Percentiles rank a stretch among this genome's conserved stretches.
Conservation (phyloP, 176 grass and related monocot genomes). For the Avena sativa region DNA sequence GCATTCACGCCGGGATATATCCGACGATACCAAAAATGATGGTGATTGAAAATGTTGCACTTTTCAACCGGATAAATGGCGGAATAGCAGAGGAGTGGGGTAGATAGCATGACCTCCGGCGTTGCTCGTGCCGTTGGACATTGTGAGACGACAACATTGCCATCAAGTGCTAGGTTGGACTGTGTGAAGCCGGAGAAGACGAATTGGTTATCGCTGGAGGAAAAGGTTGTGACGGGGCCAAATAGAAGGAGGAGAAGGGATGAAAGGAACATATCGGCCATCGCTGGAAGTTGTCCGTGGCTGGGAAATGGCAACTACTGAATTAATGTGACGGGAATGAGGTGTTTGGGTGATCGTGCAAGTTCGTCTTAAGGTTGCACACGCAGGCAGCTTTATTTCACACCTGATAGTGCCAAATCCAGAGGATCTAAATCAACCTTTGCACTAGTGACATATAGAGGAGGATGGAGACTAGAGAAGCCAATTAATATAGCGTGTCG, state of each 20-base stretch:
- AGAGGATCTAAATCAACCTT: too few species aligned
- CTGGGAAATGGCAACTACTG: background rate
- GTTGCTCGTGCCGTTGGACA: constrained; percentile 21
- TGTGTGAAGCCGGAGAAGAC: constrained; percentile 45
- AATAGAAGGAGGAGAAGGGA: background rate
- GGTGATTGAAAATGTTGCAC: constrained; percentile 39
- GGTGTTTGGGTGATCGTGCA: too few species aligned
- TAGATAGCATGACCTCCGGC: constrained; percentile 34
- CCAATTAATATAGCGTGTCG: too few species aligned
- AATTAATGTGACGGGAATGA: background rate
- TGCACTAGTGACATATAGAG: too few species aligned
- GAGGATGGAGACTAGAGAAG: too few species aligned
- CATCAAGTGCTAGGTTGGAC: constrained; percentile 37
- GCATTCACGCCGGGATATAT: constrained; percentile 7
- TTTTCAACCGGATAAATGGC: background rate
- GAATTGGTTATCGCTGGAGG: constrained; percentile 20
- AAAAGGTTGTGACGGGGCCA: background rate
- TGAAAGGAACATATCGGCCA: background rate
- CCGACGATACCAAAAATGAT: constrained; percentile 8
- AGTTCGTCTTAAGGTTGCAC: too few species aligned
- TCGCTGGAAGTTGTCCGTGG: background rate
- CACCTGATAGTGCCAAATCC: too few species aligned
- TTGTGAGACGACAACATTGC: background rate
- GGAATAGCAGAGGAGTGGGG: constrained; percentile 31
- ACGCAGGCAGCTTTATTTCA: too few species aligned